Evolutionary conservation across 305 asterid species (phyloP).

Genomic region (Caryopteris hybrid): DNA sequence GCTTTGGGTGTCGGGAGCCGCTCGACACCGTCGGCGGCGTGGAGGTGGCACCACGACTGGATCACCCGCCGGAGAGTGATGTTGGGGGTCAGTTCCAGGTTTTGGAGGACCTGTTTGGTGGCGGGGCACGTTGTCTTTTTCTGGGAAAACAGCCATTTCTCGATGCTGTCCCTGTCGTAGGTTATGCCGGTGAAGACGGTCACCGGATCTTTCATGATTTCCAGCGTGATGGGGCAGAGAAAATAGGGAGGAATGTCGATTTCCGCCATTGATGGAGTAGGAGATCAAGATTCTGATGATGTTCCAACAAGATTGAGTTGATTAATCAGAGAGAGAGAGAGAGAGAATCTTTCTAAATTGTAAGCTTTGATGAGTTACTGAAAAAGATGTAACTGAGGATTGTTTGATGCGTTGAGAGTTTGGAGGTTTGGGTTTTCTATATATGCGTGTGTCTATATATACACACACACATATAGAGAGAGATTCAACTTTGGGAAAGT

Average conservation of each 20-base stretch:
- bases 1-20: conserved; percentile 57
- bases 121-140: conserved; percentile 57
- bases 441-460: too few species aligned
- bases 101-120: conserved; percentile 41
- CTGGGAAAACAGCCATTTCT: conserved; percentile 56
- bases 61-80: conserved; percentile 72
- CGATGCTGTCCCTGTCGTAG: conserved; percentile 79
- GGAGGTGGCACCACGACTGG: conserved; percentile 79
- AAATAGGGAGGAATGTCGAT: conserved; percentile 73
- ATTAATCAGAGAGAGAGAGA: not conserved
- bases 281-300: not conserved
- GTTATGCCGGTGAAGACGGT: conserved; percentile 72
- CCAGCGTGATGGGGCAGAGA: conserved; percentile 72
- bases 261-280: conserved; percentile 45
- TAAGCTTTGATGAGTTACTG: not conserved
- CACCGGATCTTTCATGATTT: conserved; percentile 84
- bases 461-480: too few species aligned
- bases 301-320: not conserved
- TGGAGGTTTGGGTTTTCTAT: conserved; percentile 22
- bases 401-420: conserved; percentile 15
- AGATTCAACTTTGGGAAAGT: conserved; percentile 36
- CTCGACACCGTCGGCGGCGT: conserved; percentile 42
- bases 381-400: conserved; percentile 11
- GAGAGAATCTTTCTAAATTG: too few species aligned
- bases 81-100: conserved; percentile 63